Evolutionary conservation across 1,284 basidiomycete species (phyloP).

Genomic region (Trichosporon faecale): DNA sequence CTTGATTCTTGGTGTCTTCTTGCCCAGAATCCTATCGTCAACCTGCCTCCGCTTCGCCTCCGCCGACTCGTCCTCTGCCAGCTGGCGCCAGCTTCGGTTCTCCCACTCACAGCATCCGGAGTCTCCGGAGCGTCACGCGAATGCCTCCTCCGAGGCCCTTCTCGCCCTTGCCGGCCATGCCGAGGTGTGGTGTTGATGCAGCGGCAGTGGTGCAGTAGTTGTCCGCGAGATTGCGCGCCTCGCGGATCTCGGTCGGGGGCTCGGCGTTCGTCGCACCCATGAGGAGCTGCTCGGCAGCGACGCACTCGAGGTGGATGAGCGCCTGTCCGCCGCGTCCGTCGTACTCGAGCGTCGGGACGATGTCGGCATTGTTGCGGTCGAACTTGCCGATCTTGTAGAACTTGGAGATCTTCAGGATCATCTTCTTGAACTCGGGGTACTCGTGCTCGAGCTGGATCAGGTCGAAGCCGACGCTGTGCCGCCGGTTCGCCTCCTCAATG

Average conservation of each 20-base stretch:
- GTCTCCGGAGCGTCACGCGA: background rate
- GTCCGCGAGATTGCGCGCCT: background rate
- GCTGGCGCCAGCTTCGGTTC: background rate
- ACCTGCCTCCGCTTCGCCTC: background rate
- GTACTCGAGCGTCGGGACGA: conserved; percentile 5
- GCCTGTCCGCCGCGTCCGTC: background rate
- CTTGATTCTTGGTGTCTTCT: background rate
- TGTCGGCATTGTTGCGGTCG: conserved; percentile 3
- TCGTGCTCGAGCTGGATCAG: conserved; percentile 10
- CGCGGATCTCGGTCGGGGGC: background rate
- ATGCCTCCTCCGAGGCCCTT: background rate
- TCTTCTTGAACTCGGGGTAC: conserved; percentile 5
- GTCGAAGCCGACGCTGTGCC: conserved; percentile 8
- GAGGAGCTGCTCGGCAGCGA: background rate
- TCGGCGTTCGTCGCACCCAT: background rate
- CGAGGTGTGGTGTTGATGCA: background rate
- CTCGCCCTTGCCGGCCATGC: conserved; percentile 1
- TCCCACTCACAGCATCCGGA: conserved; percentile 2
- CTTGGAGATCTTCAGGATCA: conserved; percentile 2
- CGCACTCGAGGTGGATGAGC: conserved; percentile 7
- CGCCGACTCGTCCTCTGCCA: background rate
- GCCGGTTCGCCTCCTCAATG: background rate
- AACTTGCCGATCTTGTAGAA: conserved; percentile 9
- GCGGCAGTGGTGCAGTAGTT: background rate
- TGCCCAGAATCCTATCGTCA: background rate